Evolutionary conservation across 805 yeast species (phyloP).

Genomic region (Clavispora santaluciae): DNA sequence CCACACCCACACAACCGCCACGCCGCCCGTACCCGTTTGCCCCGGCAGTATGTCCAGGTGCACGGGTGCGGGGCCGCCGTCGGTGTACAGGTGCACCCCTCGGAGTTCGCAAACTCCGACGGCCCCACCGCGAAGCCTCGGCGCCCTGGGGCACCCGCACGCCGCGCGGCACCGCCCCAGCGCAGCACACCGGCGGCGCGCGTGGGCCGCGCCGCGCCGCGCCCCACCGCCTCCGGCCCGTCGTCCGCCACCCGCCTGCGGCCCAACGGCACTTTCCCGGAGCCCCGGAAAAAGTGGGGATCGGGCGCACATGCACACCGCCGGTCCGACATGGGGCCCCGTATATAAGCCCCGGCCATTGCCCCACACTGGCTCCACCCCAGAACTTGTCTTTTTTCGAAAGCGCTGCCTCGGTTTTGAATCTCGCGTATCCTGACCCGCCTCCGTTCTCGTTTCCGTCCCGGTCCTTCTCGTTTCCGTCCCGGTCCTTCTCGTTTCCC

Average conservation of each 20-base stretch:
- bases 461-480: not conserved
- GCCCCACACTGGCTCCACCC: no score
- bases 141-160: no score
- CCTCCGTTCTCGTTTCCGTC: no score
- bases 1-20: no score
- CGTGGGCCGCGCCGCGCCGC: no score
- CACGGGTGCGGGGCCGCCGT: not conserved
- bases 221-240: not conserved
- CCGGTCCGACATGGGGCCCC: not conserved
- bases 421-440: no score
- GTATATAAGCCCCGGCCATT: not conserved
- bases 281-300: conserved; percentile 1
- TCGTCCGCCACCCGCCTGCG: not conserved
- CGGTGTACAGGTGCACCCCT: conserved; percentile 1
- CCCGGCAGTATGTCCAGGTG: no score
- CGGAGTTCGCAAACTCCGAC: not conserved
- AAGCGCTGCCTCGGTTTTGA: no score
- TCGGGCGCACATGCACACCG: not conserved
- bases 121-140: not conserved
- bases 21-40: no score
- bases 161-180: not conserved
- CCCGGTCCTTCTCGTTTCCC: not conserved
- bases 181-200: no score
- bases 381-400: not conserved
- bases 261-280: not conserved